These are phyloP conservation scores for Hypomyces rosellus DNA, from an alignment of 2,329 filamentous ascomycete species.

Conservation along the genomic window DNA sequence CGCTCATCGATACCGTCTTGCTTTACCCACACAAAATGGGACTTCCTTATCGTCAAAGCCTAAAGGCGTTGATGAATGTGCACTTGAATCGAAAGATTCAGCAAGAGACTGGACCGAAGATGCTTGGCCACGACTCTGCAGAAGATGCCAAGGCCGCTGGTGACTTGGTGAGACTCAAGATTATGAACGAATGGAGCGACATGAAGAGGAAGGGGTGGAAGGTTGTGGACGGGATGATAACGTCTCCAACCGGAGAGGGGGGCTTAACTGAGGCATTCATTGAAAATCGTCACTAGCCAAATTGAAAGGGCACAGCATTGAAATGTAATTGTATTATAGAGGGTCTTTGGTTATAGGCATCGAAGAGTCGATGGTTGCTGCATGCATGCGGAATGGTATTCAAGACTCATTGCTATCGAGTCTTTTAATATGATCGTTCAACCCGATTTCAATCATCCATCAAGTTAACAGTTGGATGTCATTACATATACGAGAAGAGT, in stretches of 20 bases:
- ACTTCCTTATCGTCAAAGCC: conserved; percentile 67
- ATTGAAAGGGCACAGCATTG: background rate
- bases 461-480: too few relatives aligned
- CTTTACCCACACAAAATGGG: conserved; percentile 74
- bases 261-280: conserved; percentile 33
- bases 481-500: too few relatives aligned
- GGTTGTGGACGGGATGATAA: conserved; percentile 43
- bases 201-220: conserved; percentile 64
- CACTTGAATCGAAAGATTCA: conserved; percentile 75
- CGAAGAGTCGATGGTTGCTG: too few relatives aligned
- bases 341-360: too few relatives aligned
- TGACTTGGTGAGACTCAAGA: conserved; percentile 69
- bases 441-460: too few relatives aligned
- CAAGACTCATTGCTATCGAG: too few relatives aligned
- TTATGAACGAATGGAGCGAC: conserved; percentile 62
- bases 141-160: conserved; percentile 89
- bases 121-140: conserved; percentile 76
- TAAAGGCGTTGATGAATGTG: conserved; percentile 68
- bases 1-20: conserved; percentile 77
- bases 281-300: conserved; percentile 19
- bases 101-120: conserved; percentile 46
- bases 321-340: too few relatives aligned
- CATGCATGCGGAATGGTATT: too few relatives aligned
- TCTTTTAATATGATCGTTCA: too few relatives aligned
- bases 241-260: conserved; percentile 30